Evolutionary conservation across 495 filamentous ascomycete species (phyloP).

Genomic region (Barbatosphaeria neglecta): DNA sequence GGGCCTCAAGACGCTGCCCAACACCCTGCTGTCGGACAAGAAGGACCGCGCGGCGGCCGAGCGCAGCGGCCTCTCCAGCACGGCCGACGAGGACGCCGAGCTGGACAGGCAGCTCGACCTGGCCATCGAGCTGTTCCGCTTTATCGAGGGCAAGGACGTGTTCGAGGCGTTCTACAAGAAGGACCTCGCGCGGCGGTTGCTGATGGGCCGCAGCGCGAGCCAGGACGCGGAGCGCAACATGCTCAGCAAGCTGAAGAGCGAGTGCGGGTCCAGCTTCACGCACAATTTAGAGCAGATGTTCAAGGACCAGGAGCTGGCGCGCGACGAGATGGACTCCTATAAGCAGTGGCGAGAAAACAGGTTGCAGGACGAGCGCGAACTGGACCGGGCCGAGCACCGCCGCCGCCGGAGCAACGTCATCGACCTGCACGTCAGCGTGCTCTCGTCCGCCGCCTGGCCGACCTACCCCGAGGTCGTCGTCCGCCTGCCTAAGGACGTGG

Average conservation of each 20-base stretch:
- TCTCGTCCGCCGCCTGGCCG: slow-evolving; percentile 84
- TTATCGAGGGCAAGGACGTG: slow-evolving; percentile 92
- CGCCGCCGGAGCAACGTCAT: slow-evolving; percentile 39
- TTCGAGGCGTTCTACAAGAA: slow-evolving; percentile 99
- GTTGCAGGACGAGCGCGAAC: not conserved
- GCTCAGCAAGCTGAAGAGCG: slow-evolving; percentile 78
- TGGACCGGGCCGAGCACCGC: slow-evolving; percentile 13
- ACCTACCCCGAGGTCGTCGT: slow-evolving; percentile 74
- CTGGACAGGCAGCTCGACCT: slow-evolving; percentile 82
- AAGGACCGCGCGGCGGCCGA: slow-evolving; percentile 39
- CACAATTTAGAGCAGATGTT: slow-evolving; percentile 99
- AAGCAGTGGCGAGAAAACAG: slow-evolving; percentile 31
- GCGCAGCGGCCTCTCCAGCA: slow-evolving; percentile 40
- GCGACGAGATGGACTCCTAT: slow-evolving; percentile 74
- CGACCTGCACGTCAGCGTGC: slow-evolving; percentile 76
- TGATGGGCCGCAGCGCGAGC: slow-evolving; percentile 85
- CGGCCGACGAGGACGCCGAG: slow-evolving; percentile 78
- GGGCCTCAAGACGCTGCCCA: slow-evolving; percentile 68
- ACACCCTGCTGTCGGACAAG: slow-evolving; percentile 38
- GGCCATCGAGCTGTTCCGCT: slow-evolving; percentile 86
- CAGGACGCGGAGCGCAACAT: slow-evolving; percentile 93
- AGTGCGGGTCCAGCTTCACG: slow-evolving; percentile 88
- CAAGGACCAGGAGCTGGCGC: slow-evolving; percentile 85
- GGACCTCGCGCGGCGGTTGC: slow-evolving; percentile 74
- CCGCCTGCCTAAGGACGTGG: slow-evolving; percentile 60